Conservation (phyloP, 129 eudicot species). For the Centaurea solstitialis region DNA sequence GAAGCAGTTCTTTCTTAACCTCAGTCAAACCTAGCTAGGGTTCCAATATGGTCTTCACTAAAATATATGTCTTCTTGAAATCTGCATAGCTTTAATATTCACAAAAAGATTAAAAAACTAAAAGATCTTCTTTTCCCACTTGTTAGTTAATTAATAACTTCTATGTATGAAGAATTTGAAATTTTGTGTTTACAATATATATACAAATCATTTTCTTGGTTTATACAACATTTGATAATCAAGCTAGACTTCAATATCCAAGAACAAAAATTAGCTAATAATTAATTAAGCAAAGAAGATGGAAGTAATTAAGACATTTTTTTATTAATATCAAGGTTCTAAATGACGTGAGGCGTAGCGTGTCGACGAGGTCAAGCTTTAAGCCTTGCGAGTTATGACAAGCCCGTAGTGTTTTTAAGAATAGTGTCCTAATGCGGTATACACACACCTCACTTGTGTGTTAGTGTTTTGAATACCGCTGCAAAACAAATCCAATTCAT, state of each 20-base stretch:
- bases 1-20: background rate
- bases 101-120: background rate
- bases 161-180: background rate
- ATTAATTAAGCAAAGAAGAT: too few relatives aligned
- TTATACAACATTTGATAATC: background rate
- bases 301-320: background rate
- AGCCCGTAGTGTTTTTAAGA: too few relatives aligned
- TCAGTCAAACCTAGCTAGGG: conserved; percentile 38
- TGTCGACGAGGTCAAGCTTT: too few relatives aligned
- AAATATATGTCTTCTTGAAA: conserved; percentile 31
- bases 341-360: too few relatives aligned
- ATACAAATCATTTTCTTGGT: background rate
- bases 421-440: too few relatives aligned
- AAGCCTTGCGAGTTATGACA: too few relatives aligned
- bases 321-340: too few relatives aligned
- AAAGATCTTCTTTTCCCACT: conserved; percentile 30
- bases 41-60: conserved; percentile 29
- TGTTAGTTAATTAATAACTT: background rate
- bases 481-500: too few relatives aligned
- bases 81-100: conserved; percentile 17
- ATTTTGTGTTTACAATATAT: background rate
- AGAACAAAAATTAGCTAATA: background rate
- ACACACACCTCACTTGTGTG: too few relatives aligned
- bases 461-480: too few relatives aligned
- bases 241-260: background rate